Evolutionary conservation across 257 asterid species (phyloP).

Genomic region (Anisodus acutangulus): DNA sequence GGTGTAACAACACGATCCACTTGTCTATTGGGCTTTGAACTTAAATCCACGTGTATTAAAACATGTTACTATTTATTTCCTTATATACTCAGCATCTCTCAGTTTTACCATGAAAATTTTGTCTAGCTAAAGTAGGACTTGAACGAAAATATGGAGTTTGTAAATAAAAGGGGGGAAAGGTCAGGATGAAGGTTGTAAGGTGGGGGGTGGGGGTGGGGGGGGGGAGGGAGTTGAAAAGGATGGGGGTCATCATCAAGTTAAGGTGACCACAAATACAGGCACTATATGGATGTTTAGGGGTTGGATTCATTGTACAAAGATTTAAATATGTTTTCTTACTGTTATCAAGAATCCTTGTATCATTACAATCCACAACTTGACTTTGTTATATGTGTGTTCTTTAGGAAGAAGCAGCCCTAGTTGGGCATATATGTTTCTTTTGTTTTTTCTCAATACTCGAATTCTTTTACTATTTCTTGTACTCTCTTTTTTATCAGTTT

Average conservation of each 20-base stretch:
- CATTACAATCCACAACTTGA: conserved; percentile 15
- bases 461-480: neutral
- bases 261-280: neutral
- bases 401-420: neutral
- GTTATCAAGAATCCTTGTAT: neutral
- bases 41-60: neutral
- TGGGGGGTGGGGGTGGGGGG: neutral
- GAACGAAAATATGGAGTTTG: neutral
- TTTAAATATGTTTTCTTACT: conserved; percentile 4
- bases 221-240: neutral
- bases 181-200: too few species aligned
- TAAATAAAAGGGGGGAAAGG: neutral
- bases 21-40: neutral
- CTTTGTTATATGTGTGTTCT: neutral
- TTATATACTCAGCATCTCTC: neutral
- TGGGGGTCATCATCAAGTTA: neutral
- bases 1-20: neutral
- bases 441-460: neutral
- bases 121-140: neutral
- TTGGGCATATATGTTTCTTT: neutral
- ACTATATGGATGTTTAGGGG: conserved; percentile 27
- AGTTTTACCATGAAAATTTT: neutral
- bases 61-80: neutral
- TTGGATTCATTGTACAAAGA: conserved; percentile 44
- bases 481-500: too few species aligned